These are phyloP conservation scores for Pseudotsuga menziesii DNA, from an alignment of 75 land plant species.

Conservation along the genomic window DNA sequence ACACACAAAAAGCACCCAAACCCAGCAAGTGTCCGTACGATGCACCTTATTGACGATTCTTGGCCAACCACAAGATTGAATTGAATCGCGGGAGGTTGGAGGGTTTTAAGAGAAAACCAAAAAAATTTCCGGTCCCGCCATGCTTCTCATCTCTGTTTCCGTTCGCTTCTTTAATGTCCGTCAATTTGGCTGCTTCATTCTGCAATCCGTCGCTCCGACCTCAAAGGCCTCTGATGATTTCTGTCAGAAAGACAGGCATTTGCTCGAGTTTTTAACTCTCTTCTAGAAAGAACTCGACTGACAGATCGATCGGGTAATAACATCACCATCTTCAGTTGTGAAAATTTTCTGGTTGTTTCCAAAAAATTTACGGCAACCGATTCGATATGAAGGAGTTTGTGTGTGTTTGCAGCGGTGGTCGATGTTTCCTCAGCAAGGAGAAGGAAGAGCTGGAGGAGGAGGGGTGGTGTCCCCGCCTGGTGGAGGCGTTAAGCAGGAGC, in stretches of 20 bases:
- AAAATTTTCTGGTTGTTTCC: too few species aligned
- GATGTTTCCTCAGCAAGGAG: slow-evolving; percentile 8
- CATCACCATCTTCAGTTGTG: too few species aligned
- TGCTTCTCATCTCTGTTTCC: background rate
- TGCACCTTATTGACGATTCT: background rate
- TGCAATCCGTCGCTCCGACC: background rate
- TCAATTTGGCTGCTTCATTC: background rate
- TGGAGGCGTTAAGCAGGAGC: too few species aligned
- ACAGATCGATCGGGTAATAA: background rate
- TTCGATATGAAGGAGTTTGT: background rate
- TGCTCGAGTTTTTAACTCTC: background rate
- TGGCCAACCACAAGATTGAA: background rate
- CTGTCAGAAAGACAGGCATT: background rate
- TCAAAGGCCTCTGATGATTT: too few species aligned
- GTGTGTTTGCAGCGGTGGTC: background rate
- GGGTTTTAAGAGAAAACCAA: background rate
- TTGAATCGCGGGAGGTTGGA: background rate
- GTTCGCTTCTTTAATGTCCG: background rate
- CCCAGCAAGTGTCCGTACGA: background rate
- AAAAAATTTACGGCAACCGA: too few species aligned
- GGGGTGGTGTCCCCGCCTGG: too few species aligned
- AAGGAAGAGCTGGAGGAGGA: too few species aligned
- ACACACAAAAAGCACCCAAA: background rate
- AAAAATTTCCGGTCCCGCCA: background rate
- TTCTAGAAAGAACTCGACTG: background rate